Conservation (phyloP, 163 green algal species). For the Prototheca cutis region DNA sequence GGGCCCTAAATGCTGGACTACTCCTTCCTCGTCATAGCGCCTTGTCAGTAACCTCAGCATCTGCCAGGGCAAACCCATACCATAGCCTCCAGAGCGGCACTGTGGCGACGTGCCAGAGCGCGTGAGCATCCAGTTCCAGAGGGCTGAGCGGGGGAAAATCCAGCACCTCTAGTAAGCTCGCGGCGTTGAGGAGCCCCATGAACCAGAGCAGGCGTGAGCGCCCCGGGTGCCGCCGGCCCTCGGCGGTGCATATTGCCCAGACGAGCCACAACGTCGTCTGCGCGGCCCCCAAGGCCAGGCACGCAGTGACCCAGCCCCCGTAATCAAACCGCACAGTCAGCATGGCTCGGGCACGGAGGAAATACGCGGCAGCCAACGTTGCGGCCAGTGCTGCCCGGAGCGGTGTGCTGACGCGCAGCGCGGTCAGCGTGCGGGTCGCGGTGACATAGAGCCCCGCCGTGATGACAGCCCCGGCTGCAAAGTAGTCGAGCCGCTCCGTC, state of each 20-base stretch:
- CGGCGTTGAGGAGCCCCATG: constrained; percentile 35
- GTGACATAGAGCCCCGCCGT: constrained; percentile 29
- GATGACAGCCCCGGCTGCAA: constrained; percentile 43
- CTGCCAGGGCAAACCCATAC: constrained; percentile 53
- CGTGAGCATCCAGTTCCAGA: constrained; percentile 68
- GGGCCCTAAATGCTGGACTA: too few species aligned
- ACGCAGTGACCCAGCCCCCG: constrained; percentile 70
- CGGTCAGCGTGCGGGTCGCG: neutral
- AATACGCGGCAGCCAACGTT: constrained; percentile 4
- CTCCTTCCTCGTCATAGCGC: too few species aligned
- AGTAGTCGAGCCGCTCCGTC: constrained; percentile 74
- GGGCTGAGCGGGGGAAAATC: constrained; percentile 68
- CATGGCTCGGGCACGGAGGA: constrained; percentile 58
- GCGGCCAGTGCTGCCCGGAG: neutral
- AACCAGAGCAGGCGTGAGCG: constrained; percentile 35
- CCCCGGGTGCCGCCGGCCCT: constrained; percentile 11
- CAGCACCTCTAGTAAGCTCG: constrained; percentile 69
- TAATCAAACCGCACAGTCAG: constrained; percentile 74
- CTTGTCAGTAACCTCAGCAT: too few species aligned
- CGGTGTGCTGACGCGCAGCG: neutral
- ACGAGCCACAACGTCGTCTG: constrained; percentile 47
- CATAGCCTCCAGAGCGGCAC: constrained; percentile 57
- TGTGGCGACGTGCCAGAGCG: constrained; percentile 73
- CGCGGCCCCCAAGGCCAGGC: constrained; percentile 40
- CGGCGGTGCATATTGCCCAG: constrained; percentile 31